Base-by-base conservation (phyloP, 257 asterid species). In the Mentha longifolia region DNA sequence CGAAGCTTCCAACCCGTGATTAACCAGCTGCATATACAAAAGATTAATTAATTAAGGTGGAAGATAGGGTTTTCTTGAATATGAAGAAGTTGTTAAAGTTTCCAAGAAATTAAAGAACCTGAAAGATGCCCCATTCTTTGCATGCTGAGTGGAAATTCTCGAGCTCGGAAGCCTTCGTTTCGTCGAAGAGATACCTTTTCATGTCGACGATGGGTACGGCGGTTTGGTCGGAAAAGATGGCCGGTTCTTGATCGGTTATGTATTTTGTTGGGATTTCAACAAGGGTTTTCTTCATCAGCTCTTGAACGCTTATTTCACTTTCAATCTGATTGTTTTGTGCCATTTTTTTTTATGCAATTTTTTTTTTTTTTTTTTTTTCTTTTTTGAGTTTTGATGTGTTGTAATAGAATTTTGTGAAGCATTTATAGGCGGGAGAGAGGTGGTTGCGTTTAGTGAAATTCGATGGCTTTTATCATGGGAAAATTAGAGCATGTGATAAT, bases 71-170 rank as follows among this genome's bases (percentile, higher is more conserved):
- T n/a, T 28, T 28, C 31, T 28, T 28, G 31, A 28, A 28, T 28
- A 28, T 28, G 31, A 28, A 28, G 31, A 28, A 28, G 31, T 28
- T 28, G 31, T 28, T 28, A 2, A n/a, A 47, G 16, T 16, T 47
- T 47, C 54, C 16, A 2, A 28, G 31, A 22, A 22, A n/a, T n/a
- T n/a, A 3, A 37, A 8, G 7, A 11, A 87, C 97, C 89, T 88
- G 93, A 58, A 90, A 88, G 2, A 90, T 76, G 74, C 95, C 92
- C 93, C 89, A 88, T 8, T 85, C 86, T 83, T 77, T 79, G 81
- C 92, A 85, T 41, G 83, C 41, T 0, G 83, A 28, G 68, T 85
- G 86, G 70, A 90, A 67, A 63, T 74, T 80, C 30, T 85, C 54
- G 1, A 85, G 79, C 15, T 83, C 83, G 9, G 51, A 54, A 73